These are phyloP conservation scores for Exophiala phaeomuriformis DNA, from an alignment of 2,329 filamentous ascomycete genomes.

Conservation along the genomic window DNA sequence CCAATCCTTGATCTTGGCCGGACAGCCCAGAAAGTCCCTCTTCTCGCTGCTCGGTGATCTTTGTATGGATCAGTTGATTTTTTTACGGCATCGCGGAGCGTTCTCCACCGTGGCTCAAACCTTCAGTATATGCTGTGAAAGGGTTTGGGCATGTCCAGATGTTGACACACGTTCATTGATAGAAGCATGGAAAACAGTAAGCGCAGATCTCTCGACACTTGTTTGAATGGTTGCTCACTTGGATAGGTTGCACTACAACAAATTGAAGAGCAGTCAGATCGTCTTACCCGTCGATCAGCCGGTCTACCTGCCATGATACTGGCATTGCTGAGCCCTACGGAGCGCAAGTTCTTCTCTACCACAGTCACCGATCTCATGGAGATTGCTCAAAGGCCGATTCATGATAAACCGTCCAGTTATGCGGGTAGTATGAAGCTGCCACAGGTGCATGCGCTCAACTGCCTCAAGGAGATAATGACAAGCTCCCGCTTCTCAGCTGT, in stretches of 20 bases:
- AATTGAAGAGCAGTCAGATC: slow-evolving; percentile 68
- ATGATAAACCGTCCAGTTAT: slow-evolving; percentile 26
- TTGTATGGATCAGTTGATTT: slow-evolving; percentile 74
- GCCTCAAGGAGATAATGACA: slow-evolving; percentile 83
- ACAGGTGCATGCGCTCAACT: slow-evolving; percentile 93
- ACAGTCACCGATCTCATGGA: slow-evolving; percentile 47
- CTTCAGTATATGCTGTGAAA: slow-evolving; percentile 72
- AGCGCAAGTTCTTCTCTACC: slow-evolving; percentile 51
- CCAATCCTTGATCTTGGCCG: slow-evolving; percentile 48
- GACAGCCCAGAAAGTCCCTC: slow-evolving; percentile 45
- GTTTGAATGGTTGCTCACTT: neutral
- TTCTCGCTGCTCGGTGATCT: slow-evolving; percentile 63
- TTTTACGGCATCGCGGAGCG: slow-evolving; percentile 79
- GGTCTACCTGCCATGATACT: slow-evolving; percentile 83
- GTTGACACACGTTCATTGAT: slow-evolving; percentile 46
- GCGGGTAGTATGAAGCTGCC: slow-evolving; percentile 56
- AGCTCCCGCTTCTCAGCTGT: slow-evolving; percentile 66
- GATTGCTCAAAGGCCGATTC: slow-evolving; percentile 14
- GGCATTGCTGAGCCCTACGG: slow-evolving; percentile 65
- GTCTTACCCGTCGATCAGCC: slow-evolving; percentile 78
- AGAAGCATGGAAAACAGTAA: slow-evolving; percentile 62
- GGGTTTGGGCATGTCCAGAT: slow-evolving; percentile 48
- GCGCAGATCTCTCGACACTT: slow-evolving; percentile 28
- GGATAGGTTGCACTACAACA: slow-evolving; percentile 56
- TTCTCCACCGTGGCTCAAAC: slow-evolving; percentile 90